Evolutionary conservation across 345 rosid species (phyloP).

Genomic region (Brassica juncea): DNA sequence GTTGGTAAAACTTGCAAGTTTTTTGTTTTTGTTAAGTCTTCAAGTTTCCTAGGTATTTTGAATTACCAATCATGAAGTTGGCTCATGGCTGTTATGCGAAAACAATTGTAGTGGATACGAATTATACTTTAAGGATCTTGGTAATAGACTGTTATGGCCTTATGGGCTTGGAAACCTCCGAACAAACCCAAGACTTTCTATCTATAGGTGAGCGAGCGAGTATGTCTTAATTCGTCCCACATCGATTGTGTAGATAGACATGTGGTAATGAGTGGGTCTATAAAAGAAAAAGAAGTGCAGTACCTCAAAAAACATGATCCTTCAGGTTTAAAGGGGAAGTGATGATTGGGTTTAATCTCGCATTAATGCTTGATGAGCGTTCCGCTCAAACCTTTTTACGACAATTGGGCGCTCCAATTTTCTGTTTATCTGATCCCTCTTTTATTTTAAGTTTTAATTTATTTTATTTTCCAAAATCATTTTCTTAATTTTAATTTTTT

Average conservation of each 20-base stretch:
- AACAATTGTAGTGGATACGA: not conserved
- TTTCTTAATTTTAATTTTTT: too few species aligned
- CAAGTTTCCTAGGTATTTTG: not conserved
- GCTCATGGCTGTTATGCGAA: too few species aligned
- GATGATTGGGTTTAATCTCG: constrained; percentile 31
- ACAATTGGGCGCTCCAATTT: constrained; percentile 31
- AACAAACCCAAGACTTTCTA: not conserved
- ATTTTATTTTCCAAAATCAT: not conserved
- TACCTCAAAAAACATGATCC: not conserved
- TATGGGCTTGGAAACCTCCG: not conserved
- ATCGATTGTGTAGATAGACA: not conserved
- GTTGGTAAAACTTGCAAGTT: not conserved
- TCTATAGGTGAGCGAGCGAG: not conserved
- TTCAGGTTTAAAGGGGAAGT: constrained; percentile 39
- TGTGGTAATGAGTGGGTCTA: not conserved
- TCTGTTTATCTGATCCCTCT: constrained; percentile 29
- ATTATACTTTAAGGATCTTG: not conserved
- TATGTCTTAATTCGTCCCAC: constrained; percentile 18
- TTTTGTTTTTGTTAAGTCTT: not conserved
- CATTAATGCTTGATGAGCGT: constrained; percentile 17
- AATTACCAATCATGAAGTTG: too few species aligned
- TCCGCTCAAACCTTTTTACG: constrained; percentile 37
- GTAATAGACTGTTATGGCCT: not conserved
- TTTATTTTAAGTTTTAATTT: not conserved
- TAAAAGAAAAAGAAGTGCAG: not conserved